Evolutionary conservation across 169 alveolate species (phyloP).

Genomic region (Plasmodium fragile): DNA sequence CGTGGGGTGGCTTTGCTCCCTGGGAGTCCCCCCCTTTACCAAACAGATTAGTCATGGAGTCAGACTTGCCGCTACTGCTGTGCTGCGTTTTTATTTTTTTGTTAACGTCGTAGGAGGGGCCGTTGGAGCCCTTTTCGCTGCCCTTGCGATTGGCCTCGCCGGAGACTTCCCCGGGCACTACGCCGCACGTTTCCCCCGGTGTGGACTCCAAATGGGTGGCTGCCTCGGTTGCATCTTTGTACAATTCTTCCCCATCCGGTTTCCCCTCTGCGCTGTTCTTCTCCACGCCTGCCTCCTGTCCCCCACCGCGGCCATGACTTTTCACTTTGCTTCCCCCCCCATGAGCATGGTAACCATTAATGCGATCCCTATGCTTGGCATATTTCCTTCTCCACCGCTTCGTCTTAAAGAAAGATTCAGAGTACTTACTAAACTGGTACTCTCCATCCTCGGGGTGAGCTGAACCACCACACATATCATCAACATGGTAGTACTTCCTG

Average conservation of each 20-base stretch:
- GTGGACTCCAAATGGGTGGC: not conserved
- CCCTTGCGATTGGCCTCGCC: not conserved
- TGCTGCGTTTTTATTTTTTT: constrained; percentile 38
- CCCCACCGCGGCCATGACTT: not conserved
- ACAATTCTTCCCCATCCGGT: not conserved
- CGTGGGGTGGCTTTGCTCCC: not conserved
- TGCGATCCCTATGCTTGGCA: not conserved
- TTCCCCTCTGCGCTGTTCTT: not conserved
- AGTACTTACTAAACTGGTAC: constrained; percentile 21
- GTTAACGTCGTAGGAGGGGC: not conserved
- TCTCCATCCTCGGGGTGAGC: constrained; percentile 11
- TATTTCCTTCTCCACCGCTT: constrained; percentile 41
- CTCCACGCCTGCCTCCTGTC: not conserved
- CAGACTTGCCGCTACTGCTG: constrained; percentile 17
- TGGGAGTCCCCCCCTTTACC: not conserved
- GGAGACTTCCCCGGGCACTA: not conserved
- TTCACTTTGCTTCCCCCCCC: not conserved
- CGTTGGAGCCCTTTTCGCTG: not conserved
- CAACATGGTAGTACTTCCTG: constrained; percentile 18
- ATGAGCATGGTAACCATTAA: not conserved
- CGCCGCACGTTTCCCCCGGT: not conserved
- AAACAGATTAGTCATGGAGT: not conserved
- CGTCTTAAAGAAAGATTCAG: constrained; percentile 1
- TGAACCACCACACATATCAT: not conserved
- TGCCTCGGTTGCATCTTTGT: not conserved